phyloP scores from a whole-genome alignment of 2,329 filamentous ascomycete species.

The Rutstroemia sp. region DNA sequence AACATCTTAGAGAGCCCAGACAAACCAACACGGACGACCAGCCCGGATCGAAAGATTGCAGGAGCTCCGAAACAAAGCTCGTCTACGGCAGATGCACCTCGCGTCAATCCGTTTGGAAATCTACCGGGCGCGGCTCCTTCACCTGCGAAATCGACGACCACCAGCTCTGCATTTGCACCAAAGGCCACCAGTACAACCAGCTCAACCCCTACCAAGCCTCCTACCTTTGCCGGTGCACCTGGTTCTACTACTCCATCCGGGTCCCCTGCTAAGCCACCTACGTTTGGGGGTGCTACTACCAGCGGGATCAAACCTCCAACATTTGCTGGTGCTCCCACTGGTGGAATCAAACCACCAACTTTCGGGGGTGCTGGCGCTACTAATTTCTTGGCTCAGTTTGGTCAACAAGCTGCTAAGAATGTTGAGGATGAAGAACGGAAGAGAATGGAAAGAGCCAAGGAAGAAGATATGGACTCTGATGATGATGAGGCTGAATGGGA shows the following conservation, averaged over 20 bases:
- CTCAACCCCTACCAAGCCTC: constrained; percentile 4
- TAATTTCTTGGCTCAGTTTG: constrained; percentile 24
- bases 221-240: not conserved
- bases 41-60: not conserved
- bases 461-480: constrained; percentile 26
- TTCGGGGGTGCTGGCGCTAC: constrained; percentile 18
- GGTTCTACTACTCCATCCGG: not conserved
- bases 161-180: not conserved
- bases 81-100: constrained; percentile 15
- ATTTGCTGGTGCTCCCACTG: not conserved
- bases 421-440: constrained; percentile 19
- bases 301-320: constrained; percentile 3
- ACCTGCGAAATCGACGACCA: constrained; percentile 2
- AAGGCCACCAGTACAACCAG: not conserved
- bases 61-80: constrained; percentile 1
- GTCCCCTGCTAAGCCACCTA: not conserved
- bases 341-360: constrained; percentile 19
- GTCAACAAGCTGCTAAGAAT: constrained; percentile 14
- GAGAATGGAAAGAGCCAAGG: constrained; percentile 23
- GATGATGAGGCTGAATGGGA: constrained; percentile 24
- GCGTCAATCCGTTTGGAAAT: constrained; percentile 24
- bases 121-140: constrained; percentile 18
- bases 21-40: constrained; percentile 8
- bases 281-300: not conserved
- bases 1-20: constrained; percentile 24